Conservation (phyloP, 2,329 filamentous ascomycete species). For the Truncatella angustata region DNA sequence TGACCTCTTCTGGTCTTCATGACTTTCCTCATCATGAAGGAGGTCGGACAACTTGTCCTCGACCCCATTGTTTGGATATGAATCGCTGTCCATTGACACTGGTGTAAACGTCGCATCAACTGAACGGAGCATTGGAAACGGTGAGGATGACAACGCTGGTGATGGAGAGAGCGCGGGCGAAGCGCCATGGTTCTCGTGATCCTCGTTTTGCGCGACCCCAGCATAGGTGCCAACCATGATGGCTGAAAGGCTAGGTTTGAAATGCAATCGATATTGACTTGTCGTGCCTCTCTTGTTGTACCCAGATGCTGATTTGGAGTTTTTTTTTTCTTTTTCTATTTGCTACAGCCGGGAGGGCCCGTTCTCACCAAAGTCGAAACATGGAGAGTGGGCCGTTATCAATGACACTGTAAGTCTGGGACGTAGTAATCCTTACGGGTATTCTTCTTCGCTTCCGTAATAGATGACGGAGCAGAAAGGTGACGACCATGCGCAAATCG, state of each 20-base stretch:
- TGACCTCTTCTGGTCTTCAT: not conserved
- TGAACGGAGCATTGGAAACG: slow-evolving; percentile 27
- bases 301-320: too few relatives aligned
- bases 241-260: not conserved
- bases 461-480: too few relatives aligned
- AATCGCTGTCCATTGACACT: slow-evolving; percentile 30
- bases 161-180: slow-evolving; percentile 25
- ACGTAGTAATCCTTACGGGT: too few relatives aligned
- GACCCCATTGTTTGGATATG: slow-evolving; percentile 9
- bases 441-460: too few relatives aligned
- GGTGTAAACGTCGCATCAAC: slow-evolving; percentile 28
- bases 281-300: too few relatives aligned
- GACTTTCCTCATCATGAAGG: not conserved
- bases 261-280: not conserved
- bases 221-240: slow-evolving; percentile 4
- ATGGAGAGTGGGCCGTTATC: slow-evolving; percentile 3
- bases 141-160: slow-evolving; percentile 27
- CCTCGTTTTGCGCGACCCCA: slow-evolving; percentile 20
- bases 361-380: slow-evolving; percentile 1
- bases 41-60: not conserved
- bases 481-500: not conserved
- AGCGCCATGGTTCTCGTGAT: slow-evolving; percentile 20
- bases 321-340: not conserved
- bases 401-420: not conserved
- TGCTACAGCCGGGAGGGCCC: not conserved